Base-by-base conservation (phyloP, 2,329 filamentous ascomycete genomes). In the Pseudomassariella vexata region DNA sequence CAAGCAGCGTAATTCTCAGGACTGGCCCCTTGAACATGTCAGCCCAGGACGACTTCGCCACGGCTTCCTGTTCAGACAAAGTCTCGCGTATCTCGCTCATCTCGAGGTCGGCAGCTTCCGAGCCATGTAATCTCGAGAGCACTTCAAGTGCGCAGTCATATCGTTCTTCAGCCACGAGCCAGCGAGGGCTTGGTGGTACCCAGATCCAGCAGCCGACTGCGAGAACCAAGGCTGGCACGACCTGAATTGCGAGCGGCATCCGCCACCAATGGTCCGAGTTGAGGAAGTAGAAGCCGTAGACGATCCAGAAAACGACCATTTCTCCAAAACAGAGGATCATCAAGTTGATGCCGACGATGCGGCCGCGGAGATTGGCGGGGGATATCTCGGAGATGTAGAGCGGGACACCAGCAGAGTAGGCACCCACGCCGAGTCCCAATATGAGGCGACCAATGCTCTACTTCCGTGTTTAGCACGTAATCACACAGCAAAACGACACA, bases 61-160 rank as follows among this genome's bases (percentile, higher is more conserved):
- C 19, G 5, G 16, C 37, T 24, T 38, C 30, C 28, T 42, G 30
- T 16, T 33, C 35, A 3, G 27, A 25, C 2, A 42, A 23, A 5
- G 30, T 24, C 15, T 36, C 38, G 10, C 22, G 68, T 26, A 79
- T 76, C 53, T 34, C 32, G 9, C 19, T 18, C 8, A 34, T 34
- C 19, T 34, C 32, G n/a, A 20, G 11, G 9, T 30, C 15, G 7
- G 41, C 41, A 10, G 38, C 39, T 10, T 35, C 39, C 2, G 30
- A 28, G 3, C 41, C 41, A n/a, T 44, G 41, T n/a, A 44, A 24
- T 6, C 41, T 24, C 3, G 37, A 40, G 5, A 44, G 33, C 2
- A 44, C 39, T 32, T 44, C 41, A 10, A 35, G 33, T 11, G 41
- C 41, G 26, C 41, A 44, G 15, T 42, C 41, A 19, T 44, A 44